Evolutionary conservation across 2,329 filamentous ascomycete species (phyloP).

Genomic region (Ceratocystis ficicola): DNA sequence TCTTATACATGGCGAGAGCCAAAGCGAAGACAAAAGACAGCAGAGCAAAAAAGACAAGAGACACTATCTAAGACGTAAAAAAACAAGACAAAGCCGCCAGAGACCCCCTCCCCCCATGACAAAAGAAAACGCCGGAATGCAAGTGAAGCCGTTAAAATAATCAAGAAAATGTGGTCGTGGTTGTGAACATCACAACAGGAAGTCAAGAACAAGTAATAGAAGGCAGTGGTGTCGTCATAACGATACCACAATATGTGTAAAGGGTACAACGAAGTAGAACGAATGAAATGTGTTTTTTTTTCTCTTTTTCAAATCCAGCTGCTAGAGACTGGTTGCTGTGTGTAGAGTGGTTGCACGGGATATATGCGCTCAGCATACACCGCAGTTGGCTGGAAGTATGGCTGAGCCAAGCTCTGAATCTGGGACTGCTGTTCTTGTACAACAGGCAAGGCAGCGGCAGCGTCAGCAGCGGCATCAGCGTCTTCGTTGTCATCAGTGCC

Average conservation of each 20-base stretch:
- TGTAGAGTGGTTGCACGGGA: neutral
- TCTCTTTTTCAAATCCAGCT: slow-evolving; percentile 3
- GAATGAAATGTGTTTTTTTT: neutral
- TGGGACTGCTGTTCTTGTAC: neutral
- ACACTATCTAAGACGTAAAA: slow-evolving; percentile 1
- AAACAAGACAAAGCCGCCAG: neutral
- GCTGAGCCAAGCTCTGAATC: neutral
- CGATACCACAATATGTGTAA: neutral
- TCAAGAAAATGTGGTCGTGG: neutral
- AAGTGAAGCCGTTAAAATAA: neutral
- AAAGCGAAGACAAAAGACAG: neutral
- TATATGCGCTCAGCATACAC: neutral
- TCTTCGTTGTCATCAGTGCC: slow-evolving; percentile 9
- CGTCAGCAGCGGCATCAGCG: slow-evolving; percentile 9
- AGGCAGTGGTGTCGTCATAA: neutral
- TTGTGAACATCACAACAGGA: neutral
- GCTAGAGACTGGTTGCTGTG: neutral
- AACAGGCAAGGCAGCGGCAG: neutral
- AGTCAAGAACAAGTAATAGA: neutral
- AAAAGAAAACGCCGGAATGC: neutral
- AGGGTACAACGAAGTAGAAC: neutral
- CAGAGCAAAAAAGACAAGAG: neutral
- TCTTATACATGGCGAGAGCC: slow-evolving; percentile 4
- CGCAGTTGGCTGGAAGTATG: neutral
- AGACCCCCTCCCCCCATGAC: neutral